Conservation (phyloP, 495 filamentous ascomycete species). For the Immersiella caudata region DNA sequence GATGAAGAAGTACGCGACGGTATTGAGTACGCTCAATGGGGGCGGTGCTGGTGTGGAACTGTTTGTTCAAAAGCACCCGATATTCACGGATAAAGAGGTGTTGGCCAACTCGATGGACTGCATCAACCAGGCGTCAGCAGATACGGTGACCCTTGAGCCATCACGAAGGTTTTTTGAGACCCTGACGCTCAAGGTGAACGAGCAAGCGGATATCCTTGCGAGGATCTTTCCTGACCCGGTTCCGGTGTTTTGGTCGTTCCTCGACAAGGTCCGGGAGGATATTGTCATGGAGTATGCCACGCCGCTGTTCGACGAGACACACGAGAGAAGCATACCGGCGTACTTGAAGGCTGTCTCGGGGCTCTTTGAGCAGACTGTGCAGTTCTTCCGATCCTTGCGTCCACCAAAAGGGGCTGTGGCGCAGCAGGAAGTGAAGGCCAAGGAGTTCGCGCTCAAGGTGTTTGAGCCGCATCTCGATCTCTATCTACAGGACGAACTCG, state of each 20-base stretch:
- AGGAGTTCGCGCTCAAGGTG: constrained; percentile 64
- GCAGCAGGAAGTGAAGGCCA: constrained; percentile 49
- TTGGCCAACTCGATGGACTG: constrained; percentile 82
- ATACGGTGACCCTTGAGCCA: constrained; percentile 70
- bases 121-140: constrained; percentile 65
- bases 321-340: constrained; percentile 69
- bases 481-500: constrained; percentile 90
- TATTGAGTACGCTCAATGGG: constrained; percentile 81
- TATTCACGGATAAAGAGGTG: constrained; percentile 71
- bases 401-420: constrained; percentile 48
- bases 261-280: constrained; percentile 81
- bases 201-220: constrained; percentile 81
- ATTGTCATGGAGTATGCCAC: constrained; percentile 86
- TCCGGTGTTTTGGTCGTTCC: constrained; percentile 72
- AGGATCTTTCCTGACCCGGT: constrained; percentile 79
- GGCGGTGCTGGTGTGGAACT: constrained; percentile 75
- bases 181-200: constrained; percentile 73
- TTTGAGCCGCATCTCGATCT: constrained; percentile 93
- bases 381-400: constrained; percentile 69
- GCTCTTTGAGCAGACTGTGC: constrained; percentile 80
- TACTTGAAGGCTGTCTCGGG: constrained; percentile 87
- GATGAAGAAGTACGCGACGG: constrained; percentile 86
- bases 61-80: constrained; percentile 84
- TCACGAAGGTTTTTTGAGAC: constrained; percentile 79
- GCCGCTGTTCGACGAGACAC: constrained; percentile 85